A percentile compares a stretch with the other conserved stretches of the same genome.
Conservation (phyloP, 345 rosid genomes). For the Noccaea bulbosa region DNA sequence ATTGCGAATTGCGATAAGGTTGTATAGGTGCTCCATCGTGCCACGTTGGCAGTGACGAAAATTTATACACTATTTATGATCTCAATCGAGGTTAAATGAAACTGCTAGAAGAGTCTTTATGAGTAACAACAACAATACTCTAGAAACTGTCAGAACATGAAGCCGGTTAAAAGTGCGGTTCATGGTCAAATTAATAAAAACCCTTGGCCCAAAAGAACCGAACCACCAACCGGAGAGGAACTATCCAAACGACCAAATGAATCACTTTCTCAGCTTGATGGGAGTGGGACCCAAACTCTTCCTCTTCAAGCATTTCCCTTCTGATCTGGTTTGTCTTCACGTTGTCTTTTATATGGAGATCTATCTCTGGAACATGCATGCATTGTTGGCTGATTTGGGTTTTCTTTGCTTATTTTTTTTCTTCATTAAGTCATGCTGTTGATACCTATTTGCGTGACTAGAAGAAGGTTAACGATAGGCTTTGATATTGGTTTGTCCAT, state of each 20-base stretch:
- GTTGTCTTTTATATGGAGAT: slow-evolving; percentile 35
- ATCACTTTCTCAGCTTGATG: background rate
- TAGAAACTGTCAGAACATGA: slow-evolving; percentile 33
- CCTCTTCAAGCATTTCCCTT: slow-evolving; percentile 24
- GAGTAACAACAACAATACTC: background rate
- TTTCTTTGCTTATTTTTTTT: slow-evolving; percentile 29
- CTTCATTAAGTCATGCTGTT: slow-evolving; percentile 11
- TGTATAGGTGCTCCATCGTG: slow-evolving; percentile 46
- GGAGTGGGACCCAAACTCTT: slow-evolving; percentile 13
- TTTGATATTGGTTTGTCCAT: too few species aligned
- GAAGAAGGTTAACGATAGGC: background rate
- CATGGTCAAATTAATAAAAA: background rate
- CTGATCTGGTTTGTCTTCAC: slow-evolving; percentile 31
- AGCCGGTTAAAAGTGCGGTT: slow-evolving; percentile 39
- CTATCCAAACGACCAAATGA: too few species aligned
- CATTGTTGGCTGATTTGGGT: slow-evolving; percentile 15
- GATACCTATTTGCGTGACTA: slow-evolving; percentile 20
- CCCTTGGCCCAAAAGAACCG: background rate
- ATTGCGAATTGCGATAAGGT: slow-evolving; percentile 71
- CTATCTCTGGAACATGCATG: slow-evolving; percentile 21
- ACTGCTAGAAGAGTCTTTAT: slow-evolving; percentile 28
- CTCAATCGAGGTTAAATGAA: slow-evolving; percentile 1
- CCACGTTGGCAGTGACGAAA: slow-evolving; percentile 45
- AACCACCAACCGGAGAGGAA: slow-evolving; percentile 21
- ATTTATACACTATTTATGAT: background rate